Evolutionary conservation across 2,329 filamentous ascomycete genomes (phyloP), one percentile per base, ranked within the genome.

Genomic region (Exophiala sp.): DNA sequence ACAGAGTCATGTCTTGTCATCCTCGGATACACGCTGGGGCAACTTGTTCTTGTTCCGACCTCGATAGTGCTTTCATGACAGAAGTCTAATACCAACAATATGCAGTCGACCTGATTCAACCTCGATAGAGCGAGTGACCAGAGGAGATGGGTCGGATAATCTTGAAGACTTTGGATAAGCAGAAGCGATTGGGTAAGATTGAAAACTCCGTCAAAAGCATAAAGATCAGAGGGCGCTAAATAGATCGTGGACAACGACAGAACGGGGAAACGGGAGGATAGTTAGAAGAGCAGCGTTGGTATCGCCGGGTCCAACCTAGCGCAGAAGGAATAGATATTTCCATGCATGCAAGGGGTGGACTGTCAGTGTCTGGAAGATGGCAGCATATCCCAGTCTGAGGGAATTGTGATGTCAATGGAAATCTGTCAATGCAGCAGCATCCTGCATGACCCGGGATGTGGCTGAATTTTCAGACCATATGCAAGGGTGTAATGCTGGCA

Each of bases 21-120:
- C 38, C 40, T 44, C 49, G 49, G 54, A 34, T 52, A 36, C 14
- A 14, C 48, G 49, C 49, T 46, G 44, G 39, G 24, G 29, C 5
- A 52, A 39, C 40, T 49, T 45, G 39, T 38, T 47, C 46, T 52
- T 50, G 44, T 52, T 52, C 41, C 29, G 16, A 55, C 45, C 20
- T 46, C 48, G n/a, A 45, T 44, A 24, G 39, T 24, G 24, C 16
- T 9, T 20, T 38, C n/a, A 5, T 51, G 41, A 32, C 41, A 43
- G 41, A 29, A 43, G 41, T n/a, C 41, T 32, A 43, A 43, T 29
- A 29, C 5, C 24, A 29, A 29, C 24, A 8, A 29, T 29, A 29
- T 29, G 24, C 24, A 29, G 24, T 29, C 24, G 24, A 29, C 24
- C 24, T 29, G 24, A 8, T 29, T 29, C 24, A 8, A 5, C 24